Base-by-base conservation (phyloP, 2,329 filamentous ascomycete species). In the Fusarium musae region DNA sequence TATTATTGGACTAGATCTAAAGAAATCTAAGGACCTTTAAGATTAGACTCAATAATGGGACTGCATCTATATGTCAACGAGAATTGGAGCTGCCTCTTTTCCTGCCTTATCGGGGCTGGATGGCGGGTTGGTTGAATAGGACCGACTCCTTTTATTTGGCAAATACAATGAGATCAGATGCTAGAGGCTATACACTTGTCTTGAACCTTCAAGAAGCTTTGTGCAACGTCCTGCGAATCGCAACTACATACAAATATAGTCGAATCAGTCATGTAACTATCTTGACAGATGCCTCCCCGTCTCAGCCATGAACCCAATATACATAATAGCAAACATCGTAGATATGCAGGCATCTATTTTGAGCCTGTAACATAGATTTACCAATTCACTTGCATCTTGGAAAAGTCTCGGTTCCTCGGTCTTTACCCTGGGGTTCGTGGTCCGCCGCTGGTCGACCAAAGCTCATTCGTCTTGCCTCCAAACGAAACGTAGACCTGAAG, bases 381-480 rank as follows among this genome's bases (percentile, higher is more conserved):
- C 49, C 37, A 39, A 19, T 37, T 70, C 46, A 77, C 34, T 44
- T 50, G 32, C 59, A 65, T 44, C 69, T 58, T 30, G 66, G 52
- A 56, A 69, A 58, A 50, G 73, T 67, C 59, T 70, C 72, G n/a
- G 64, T 64, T 37, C 76, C 66, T 47, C 64, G 66, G n/a, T 40
- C 59, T 32, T 46, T 42, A 12, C 42, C 21, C 44, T 54, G 49
- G 23, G 12, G 23, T 30, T 75, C 54, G 28, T 43, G 61, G 34
- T 75, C 42, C 17, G 34, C 43, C 16, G 19, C 36, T 32, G 37
- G 58, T 66, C 60, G 46, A 46, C 64, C 63, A 59, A 57, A 59
- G 58, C 63, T 71, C 50, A 56, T 44, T 23, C 53, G 47, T 53
- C 59, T 68, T 21, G 57, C 66, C 39, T 78, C 71, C 59, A 66